Evolutionary conservation across 495 filamentous ascomycete genomes (phyloP).

Genomic region (Choiromyces venosus): DNA sequence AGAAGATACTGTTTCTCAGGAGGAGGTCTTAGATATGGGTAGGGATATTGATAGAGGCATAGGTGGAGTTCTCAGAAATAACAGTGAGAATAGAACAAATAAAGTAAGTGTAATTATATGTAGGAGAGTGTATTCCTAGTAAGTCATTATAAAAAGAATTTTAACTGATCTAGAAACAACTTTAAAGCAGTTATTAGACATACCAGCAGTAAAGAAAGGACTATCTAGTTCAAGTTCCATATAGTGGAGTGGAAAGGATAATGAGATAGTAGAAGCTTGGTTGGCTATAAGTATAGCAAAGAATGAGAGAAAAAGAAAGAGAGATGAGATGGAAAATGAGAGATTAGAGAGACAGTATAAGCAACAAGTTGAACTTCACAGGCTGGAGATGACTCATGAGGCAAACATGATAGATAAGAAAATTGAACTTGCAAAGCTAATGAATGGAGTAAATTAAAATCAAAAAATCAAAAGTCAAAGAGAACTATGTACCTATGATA

Average conservation of each 20-base stretch:
- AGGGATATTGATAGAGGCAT: no score
- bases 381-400: not conserved
- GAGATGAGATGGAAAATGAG: not conserved
- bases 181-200: not conserved
- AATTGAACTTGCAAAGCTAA: not conserved
- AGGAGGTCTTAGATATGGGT: no score
- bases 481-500: not conserved
- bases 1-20: no score
- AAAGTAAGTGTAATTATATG: not conserved
- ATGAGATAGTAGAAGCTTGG: not conserved
- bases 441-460: not conserved
- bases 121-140: no score
- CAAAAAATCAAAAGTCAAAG: not conserved
- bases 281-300: not conserved
- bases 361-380: not conserved
- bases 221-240: not conserved
- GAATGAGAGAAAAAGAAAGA: not conserved
- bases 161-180: not conserved
- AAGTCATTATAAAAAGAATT: not conserved
- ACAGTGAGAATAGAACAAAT: not conserved
- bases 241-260: not conserved
- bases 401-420: not conserved
- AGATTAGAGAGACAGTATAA: not conserved
- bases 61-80: not conserved
- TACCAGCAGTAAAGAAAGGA: not conserved